These are phyloP conservation scores for Kodamaea neixiangensis DNA, from an alignment of 805 yeast species.

Conservation along the genomic window DNA sequence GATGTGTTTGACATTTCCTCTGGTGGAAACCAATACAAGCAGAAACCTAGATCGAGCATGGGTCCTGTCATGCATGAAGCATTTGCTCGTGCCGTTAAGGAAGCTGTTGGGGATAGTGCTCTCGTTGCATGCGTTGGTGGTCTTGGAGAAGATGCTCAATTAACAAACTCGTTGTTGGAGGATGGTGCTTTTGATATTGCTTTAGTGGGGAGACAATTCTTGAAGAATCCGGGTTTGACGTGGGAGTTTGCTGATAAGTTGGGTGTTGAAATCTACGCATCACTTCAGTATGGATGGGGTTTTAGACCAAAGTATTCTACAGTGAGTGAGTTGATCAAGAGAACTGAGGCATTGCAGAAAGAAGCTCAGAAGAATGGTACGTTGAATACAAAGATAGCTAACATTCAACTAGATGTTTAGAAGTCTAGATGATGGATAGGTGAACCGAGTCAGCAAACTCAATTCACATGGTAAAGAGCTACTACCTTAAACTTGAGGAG, in stretches of 20 bases:
- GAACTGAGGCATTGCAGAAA: too few species aligned
- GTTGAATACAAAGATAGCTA: too few species aligned
- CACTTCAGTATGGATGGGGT: conserved; percentile 28
- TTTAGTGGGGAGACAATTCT: conserved; percentile 46
- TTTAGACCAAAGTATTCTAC: conserved; percentile 21
- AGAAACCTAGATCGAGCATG: conserved; percentile 23
- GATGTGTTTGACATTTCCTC: conserved; percentile 58
- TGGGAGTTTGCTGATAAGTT: conserved; percentile 53
- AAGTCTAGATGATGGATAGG: too few species aligned
- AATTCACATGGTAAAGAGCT: too few species aligned
- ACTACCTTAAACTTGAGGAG: too few species aligned
- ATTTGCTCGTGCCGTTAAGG: conserved; percentile 43
- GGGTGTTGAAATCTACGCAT: conserved; percentile 40
- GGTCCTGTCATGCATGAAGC: conserved; percentile 15
- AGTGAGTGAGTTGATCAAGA: conserved; percentile 20
- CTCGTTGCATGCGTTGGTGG: conserved; percentile 51
- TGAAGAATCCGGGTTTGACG: conserved; percentile 51
- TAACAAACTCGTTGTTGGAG: conserved; percentile 43
- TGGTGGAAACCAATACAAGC: conserved; percentile 47
- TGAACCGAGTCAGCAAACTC: too few species aligned
- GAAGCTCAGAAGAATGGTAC: too few species aligned
- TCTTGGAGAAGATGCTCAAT: conserved; percentile 29
- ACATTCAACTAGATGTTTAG: too few species aligned
- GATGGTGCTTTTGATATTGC: conserved; percentile 49
- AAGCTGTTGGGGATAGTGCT: conserved; percentile 42